Base-by-base conservation (phyloP, 2,329 filamentous ascomycete genomes). In the Emydomyces testavorans region DNA sequence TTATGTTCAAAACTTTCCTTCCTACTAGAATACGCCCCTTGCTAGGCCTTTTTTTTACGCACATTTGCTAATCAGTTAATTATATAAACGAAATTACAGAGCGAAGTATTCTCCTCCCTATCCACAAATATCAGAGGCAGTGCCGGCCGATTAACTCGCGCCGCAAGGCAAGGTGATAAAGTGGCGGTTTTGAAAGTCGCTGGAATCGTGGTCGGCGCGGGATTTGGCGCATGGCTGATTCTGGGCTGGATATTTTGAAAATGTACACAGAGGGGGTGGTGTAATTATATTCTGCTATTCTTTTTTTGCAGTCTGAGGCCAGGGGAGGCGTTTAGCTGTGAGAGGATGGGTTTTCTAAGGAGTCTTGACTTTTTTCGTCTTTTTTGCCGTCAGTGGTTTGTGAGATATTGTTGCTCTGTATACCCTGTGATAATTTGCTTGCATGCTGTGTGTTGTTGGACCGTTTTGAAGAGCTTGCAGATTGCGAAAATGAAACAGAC, bases 91-190 rank as follows among this genome's bases (percentile, higher is more conserved):
- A 28, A 23, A 38, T 16, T 42, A 55, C 54, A 92, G 83, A 83
- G 77, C 64, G 88, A 96, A 57, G 92, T 88, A 20, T 96, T 98
- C 68, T 90, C 86, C 51, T 83, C 80, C 58, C 88, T 98, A 77
- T 77, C 79, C 29, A 82, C 82, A 11, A 82, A 82, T 54, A 71
- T 98, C 52, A 90, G 87, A 63, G 87, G 88, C 36, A 93, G 85
- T 54, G 88, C 88, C 10, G 74, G 77, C 41, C 78, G 92, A 10
- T 70, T 98, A 39, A 86, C 83, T 18, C 80, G 88, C 52, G 96
- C 96, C 88, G 92, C 92, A 38, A 82, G 82, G 44, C 80, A 82
- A 46, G 92, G 92, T 43, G 94, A 95, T 68, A 90, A 87, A 59
- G 78, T 94, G 34, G 90, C 92, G 13, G 82, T 96, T 32, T 67